Evolutionary conservation across 169 alveolate species (phyloP), one percentile per base, ranked within the genome.

Genomic region (Cryptosporidium xiaoi): DNA sequence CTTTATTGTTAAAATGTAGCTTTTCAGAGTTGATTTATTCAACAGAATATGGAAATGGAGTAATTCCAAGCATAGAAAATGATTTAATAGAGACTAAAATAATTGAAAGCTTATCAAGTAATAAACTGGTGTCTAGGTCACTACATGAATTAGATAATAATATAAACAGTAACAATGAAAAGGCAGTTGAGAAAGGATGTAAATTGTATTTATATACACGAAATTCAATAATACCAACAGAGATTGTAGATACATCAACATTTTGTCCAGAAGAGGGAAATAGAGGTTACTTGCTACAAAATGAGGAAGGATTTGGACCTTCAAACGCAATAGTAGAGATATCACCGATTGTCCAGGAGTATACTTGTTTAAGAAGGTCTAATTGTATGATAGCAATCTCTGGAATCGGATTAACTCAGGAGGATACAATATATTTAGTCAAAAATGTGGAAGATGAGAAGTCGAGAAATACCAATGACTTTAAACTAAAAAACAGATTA

Each of bases 331-430:
- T 71, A 51, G 84, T 71, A 18, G 84, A 71, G 18, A 71, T 71
- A n/a, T 71, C 68, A 15, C 84, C 84, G n/a, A 33, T 71, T 13
- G 66, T 71, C 7, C 84, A 71, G 33, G 68, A 71, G n/a, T 71
- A 71, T 44, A 51, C 20, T 56, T 71, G 84, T 55, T n/a, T 71
- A 27, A 71, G 24, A 55, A 71, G 84, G 33, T 71, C 84, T 15
- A 56, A 56, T 40, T 71, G 84, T 29, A 71, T 56, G 31, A 7
- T 71, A 2, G 84, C 84, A 5, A 71, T 71, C 16, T 71, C 84
- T 53, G 84, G 84, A 24, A 53, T 51, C 3, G 84, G 84, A 16
- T 33, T 71, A 29, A 55, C 84, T 16, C 84, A 71, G 15, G 84
- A 71, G 2, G 84, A 71, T 31, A 27, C 68, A 33, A 53, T 71